Evolutionary conservation across 208 protist genomes (phyloP).

Genomic region (Trypanosoma rangeli): DNA sequence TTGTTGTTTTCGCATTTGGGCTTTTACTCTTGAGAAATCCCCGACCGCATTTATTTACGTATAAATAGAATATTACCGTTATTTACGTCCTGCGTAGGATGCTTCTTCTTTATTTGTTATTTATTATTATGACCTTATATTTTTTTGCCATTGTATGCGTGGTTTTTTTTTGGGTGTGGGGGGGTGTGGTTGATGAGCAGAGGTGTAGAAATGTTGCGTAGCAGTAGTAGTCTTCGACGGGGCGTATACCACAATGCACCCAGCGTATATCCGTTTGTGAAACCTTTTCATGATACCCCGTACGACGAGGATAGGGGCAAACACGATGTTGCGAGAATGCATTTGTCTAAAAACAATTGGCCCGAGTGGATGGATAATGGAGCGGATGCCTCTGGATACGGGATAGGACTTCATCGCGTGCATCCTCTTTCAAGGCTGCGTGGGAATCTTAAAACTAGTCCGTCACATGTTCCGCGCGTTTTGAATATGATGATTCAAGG

Average conservation of each 20-base stretch:
- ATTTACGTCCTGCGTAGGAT: background rate
- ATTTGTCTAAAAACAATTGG: constrained; percentile 48
- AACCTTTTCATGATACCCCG: constrained; percentile 89
- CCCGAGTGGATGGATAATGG: constrained; percentile 89
- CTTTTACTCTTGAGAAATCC: constrained; percentile 1
- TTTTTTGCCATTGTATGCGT: constrained; percentile 4
- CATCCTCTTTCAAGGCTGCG: constrained; percentile 82
- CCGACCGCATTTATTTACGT: too few relatives aligned
- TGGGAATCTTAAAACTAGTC: constrained; percentile 67
- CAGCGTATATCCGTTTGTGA: constrained; percentile 79
- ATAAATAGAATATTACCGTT: too few relatives aligned
- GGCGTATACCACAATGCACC: constrained; percentile 88
- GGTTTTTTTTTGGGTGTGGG: background rate
- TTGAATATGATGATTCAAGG: constrained; percentile 91
- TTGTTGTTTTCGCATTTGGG: background rate
- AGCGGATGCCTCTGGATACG: constrained; percentile 82
- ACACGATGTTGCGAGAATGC: constrained; percentile 51
- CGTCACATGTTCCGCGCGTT: constrained; percentile 70
- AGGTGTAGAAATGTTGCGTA: constrained; percentile 24
- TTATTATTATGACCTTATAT: constrained; percentile 1
- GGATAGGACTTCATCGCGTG: constrained; percentile 79
- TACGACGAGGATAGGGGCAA: constrained; percentile 73
- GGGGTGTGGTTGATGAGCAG: too few relatives aligned
- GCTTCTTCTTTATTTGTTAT: background rate
- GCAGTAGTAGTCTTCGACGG: constrained; percentile 24